These are phyloP conservation scores for Candida mesenterica DNA, from an alignment of 1,139 yeast species.

Conservation along the genomic window DNA sequence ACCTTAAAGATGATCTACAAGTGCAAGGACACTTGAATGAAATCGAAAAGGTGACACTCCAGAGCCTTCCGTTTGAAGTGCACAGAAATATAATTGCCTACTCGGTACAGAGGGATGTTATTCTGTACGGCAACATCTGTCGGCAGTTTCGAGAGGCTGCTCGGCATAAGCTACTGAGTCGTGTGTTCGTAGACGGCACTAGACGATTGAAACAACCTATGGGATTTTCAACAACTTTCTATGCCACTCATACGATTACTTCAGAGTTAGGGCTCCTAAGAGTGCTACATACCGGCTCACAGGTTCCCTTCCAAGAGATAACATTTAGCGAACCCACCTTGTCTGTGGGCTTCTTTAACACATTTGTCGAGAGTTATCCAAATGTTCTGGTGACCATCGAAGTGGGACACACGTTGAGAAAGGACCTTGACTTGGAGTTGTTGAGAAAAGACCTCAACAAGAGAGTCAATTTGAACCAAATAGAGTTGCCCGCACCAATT, in stretches of 20 bases:
- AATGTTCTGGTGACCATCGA: not conserved
- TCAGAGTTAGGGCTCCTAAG: not conserved
- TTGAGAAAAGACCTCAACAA: too few species aligned
- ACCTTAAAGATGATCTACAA: too few species aligned
- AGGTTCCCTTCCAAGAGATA: not conserved
- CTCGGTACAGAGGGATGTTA: not conserved
- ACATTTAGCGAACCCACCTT: constrained; percentile 1
- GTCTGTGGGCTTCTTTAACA: not conserved
- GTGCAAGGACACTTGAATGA: too few species aligned
- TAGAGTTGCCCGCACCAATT: too few species aligned
- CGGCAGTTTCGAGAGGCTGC: not conserved
- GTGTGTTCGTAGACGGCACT: not conserved
- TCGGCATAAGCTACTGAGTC: not conserved
- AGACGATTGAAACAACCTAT: not conserved
- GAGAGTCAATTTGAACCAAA: too few species aligned
- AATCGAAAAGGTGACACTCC: too few species aligned
- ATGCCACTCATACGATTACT: not conserved
- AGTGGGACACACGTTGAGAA: too few species aligned
- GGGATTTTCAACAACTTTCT: not conserved
- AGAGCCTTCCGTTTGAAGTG: not conserved
- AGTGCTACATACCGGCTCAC: not conserved
- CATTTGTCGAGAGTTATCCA: not conserved
- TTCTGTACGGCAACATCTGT: not conserved
- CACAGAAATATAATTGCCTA: not conserved
- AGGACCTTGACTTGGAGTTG: too few species aligned